Conservation (phyloP, 202 grass and related monocot genomes). For the Digitaria exilis region DNA sequence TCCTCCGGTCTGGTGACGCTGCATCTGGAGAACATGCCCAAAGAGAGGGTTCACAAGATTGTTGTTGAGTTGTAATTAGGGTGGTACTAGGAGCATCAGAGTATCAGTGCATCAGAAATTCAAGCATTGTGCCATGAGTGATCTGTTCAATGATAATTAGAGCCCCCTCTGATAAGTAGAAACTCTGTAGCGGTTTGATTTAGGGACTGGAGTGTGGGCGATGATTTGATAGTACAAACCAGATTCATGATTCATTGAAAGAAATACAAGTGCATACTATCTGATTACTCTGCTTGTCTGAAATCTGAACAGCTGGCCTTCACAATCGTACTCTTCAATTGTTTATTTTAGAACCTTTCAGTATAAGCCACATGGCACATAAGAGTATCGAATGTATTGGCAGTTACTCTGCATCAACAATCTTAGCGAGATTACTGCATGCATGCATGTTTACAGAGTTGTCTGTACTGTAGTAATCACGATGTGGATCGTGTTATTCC, state of each 20-base stretch:
- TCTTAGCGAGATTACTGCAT: not conserved
- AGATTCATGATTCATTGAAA: conserved; percentile 28
- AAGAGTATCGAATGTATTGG: not conserved
- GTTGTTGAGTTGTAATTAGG: conserved; percentile 62
- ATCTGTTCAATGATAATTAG: not conserved
- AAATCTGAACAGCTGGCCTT: not conserved
- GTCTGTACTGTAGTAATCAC: too few species aligned
- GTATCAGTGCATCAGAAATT: not conserved
- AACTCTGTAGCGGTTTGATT: not conserved
- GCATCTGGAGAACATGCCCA: conserved; percentile 69
- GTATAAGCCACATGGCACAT: not conserved
- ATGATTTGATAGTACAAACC: not conserved
- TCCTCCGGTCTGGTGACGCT: conserved; percentile 58
- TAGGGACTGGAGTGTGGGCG: not conserved
- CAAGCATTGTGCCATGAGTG: not conserved
- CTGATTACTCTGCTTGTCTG: not conserved
- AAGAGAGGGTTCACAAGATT: conserved; percentile 69
- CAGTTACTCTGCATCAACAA: not conserved
- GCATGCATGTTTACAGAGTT: not conserved
- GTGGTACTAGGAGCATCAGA: not conserved
- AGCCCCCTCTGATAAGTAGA: not conserved
- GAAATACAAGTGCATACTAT: not conserved
- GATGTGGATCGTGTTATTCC: too few species aligned
- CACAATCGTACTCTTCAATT: not conserved
- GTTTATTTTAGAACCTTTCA: not conserved